phyloP scores from a whole-genome alignment of 202 grass and related monocot species.

The Schoenoplectus triqueter region DNA sequence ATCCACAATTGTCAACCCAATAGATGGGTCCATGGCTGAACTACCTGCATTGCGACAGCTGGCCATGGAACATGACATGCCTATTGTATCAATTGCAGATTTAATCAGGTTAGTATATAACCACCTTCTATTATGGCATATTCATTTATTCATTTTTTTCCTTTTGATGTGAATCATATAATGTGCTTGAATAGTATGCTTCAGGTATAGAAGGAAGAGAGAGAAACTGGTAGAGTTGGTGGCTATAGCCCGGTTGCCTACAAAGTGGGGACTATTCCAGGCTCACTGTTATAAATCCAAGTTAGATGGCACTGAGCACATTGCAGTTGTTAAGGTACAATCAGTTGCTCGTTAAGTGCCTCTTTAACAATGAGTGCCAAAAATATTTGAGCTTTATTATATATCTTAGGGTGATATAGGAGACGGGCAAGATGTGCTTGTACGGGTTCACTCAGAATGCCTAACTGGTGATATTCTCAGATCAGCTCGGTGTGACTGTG shows the following conservation, averaged over 20 bases:
- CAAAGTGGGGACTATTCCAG: slow-evolving; percentile 90
- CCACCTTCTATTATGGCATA: slow-evolving; percentile 41
- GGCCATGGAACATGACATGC: slow-evolving; percentile 63
- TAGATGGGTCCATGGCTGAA: slow-evolving; percentile 73
- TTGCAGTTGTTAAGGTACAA: slow-evolving; percentile 77
- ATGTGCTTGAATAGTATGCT: slow-evolving; percentile 24
- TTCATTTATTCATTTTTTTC: slow-evolving; percentile 44
- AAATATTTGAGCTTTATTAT: slow-evolving; percentile 27
- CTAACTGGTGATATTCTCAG: slow-evolving; percentile 88
- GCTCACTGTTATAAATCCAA: slow-evolving; percentile 91
- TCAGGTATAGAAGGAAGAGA: slow-evolving; percentile 85
- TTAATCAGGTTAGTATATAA: slow-evolving; percentile 77
- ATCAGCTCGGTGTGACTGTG: slow-evolving; percentile 85
- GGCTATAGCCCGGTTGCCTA: slow-evolving; percentile 75
- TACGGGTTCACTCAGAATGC: slow-evolving; percentile 95
- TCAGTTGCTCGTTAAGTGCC: background rate
- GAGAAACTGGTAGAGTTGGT: slow-evolving; percentile 89
- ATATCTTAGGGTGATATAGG: slow-evolving; percentile 62
- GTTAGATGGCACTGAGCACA: slow-evolving; percentile 85
- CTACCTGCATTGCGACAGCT: slow-evolving; percentile 56
- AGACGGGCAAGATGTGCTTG: slow-evolving; percentile 68
- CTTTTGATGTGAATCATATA: slow-evolving; percentile 11
- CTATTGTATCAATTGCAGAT: slow-evolving; percentile 80
- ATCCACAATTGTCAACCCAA: slow-evolving; percentile 65
- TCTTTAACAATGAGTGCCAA: background rate